Base-by-base conservation (phyloP, 345 rosid species). In the Pseudoturritis turrita region DNA sequence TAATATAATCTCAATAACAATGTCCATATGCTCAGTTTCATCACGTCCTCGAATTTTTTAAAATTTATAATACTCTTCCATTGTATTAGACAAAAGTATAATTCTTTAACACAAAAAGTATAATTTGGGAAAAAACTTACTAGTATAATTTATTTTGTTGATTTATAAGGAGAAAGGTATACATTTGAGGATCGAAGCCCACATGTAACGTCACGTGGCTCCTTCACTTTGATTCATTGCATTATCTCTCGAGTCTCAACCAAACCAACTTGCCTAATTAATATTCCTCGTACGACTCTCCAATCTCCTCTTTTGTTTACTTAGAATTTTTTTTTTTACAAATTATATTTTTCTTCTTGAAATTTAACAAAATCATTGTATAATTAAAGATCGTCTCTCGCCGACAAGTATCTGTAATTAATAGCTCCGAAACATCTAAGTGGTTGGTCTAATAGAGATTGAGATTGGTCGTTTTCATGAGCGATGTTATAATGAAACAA, bases 181-280 rank as follows among this genome's bases (percentile, higher is more conserved):
- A 35, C 37, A 33, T 33, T 9, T 14, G 23, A 65, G 62, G 52
- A 68, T 54, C 43, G 22, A 70, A 58, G 7, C 18, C 44, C 69
- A 72, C 76, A 72, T 62, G 76, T 29, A 43, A 43, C 23, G 2
- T 72, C 73, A 74, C 69, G 68, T 74, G 78, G 78, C 54, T 60
- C 14, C 40, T 59, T 58, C 19, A 5, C 11, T 57, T 74, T 21
- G 73, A 50, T 66, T 39, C 78, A 74, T 31, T 74, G 78, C 56
- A 74, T 66, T 40, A 29, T 50, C 54, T 21, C 55, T 59, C 39
- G 17, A 73, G 40, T 55, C 49, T 33, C 70, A 49, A 72, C 70
- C 76, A 53, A 35, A 63, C 70, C 39, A 22, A 72, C 36, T 72
- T 50, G 78, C 62, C 73, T 66, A 40, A 59, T 50, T 62, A 60